Base-by-base conservation (phyloP, 148 eudicot species). In the Vaccinium macrocarpon region DNA sequence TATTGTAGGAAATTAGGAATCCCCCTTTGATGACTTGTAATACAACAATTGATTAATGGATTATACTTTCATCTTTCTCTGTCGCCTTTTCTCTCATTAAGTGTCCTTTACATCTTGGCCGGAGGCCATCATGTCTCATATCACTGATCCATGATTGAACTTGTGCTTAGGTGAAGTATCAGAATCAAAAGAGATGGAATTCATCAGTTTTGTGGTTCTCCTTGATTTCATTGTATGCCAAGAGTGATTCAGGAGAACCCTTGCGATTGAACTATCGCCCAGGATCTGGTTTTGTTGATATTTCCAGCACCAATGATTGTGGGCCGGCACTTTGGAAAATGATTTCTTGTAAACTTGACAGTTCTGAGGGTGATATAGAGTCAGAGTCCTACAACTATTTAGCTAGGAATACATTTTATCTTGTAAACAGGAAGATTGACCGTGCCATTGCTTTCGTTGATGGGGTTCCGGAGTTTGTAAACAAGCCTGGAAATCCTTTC, bases 401-500 rank as follows among this genome's bases (percentile, higher is more conserved):
- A 56, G 88, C 87, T 66, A 88, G 82, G 88, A 91, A 87, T 81
- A 86, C 93, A 73, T 97, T 93, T 84, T 91, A 93, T 87, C 92
- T 97, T 55, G 95, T 97, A 55, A 97, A 97, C 87, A 95, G 89
- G 87, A 95, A 93, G 87, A 93, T 86, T 88, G 94, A 89, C 85
- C 87, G 89, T 72, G 90, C 92, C 29, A 84, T 92, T 85, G 97
- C 98, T 89, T 94, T 95, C 83, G 85, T 90, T 81, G 93, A 97
- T 84, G 98, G 93, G 66, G 88, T 91, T 88, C 92, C 94, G 16
- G 99, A 97, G 88, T 93, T 92, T 90, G 97, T 94, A 82, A 86
- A 87, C 82, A 93, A 92, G 87, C 98, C 98, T 78, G 98, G 99
- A 86, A 90, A 90, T 90, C 89, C 92, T 49, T 95, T 97, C 84